Percentiles rank a stretch among this genome's conserved stretches.
Conservation (phyloP, 2,329 filamentous ascomycete species). For the Colletotrichum sp. region DNA sequence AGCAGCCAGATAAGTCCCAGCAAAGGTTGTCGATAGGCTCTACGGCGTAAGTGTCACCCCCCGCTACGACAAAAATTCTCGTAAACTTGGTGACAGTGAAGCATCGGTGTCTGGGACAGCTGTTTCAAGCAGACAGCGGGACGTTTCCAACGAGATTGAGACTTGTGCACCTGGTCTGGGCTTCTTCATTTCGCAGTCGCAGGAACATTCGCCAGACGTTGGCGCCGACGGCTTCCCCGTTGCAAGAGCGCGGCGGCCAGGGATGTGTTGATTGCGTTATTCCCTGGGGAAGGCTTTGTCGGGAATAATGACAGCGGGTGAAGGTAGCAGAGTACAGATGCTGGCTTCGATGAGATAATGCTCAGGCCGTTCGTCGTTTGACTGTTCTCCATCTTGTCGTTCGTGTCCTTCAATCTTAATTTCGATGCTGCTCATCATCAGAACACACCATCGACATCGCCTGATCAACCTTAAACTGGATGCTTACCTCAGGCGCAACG, state of each 20-base stretch:
- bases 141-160: conserved; percentile 11
- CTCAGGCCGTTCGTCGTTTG: neutral
- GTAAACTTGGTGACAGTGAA: neutral
- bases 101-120: conserved; percentile 6
- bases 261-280: neutral
- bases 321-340: neutral
- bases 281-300: neutral
- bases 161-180: neutral
- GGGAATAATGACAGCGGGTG: neutral
- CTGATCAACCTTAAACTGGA: neutral
- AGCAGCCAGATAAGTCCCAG: neutral
- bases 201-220: neutral
- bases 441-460: neutral
- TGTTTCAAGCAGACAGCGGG: conserved; percentile 15
- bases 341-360: neutral
- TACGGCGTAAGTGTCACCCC: neutral
- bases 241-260: neutral
- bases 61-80: neutral
- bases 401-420: conserved; percentile 8
- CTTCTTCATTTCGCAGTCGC: neutral
- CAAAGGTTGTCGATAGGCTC: neutral
- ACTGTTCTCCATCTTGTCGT: neutral
- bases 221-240: neutral
- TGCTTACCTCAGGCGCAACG: neutral
- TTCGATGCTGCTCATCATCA: neutral